Conservation (phyloP, 352 stramenopile species). For the Hyaloperonospora brassicae region DNA sequence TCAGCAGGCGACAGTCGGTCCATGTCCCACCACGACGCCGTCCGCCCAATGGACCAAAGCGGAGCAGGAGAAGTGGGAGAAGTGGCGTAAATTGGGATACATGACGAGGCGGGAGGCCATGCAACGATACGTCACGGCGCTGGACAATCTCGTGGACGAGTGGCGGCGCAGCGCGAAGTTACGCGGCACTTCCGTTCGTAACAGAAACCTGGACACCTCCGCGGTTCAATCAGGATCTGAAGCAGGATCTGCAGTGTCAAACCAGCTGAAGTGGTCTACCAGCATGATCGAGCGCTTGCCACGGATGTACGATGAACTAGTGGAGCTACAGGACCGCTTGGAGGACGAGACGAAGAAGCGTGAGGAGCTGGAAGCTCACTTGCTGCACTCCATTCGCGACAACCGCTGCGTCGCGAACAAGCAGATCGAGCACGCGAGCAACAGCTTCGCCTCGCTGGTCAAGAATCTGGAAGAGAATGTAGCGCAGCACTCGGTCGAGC, state of each 20-base stretch:
- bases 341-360: slow-evolving; percentile 66
- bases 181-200: slow-evolving; percentile 6
- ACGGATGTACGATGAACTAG: slow-evolving; percentile 58
- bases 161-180: slow-evolving; percentile 58
- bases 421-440: slow-evolving; percentile 49
- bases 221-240: slow-evolving; percentile 12
- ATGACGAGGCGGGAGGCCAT: slow-evolving; percentile 73
- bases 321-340: slow-evolving; percentile 53
- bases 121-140: slow-evolving; percentile 61
- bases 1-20: slow-evolving; percentile 61
- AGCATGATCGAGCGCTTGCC: slow-evolving; percentile 64
- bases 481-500: slow-evolving; percentile 49
- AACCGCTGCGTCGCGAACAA: slow-evolving; percentile 47
- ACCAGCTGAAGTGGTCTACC: slow-evolving; percentile 23
- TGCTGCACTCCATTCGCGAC: slow-evolving; percentile 56
- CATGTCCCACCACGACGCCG: slow-evolving; percentile 34
- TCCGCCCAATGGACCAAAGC: slow-evolving; percentile 38
- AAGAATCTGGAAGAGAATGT: slow-evolving; percentile 58
- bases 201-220: slow-evolving; percentile 12
- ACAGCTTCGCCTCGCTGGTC: slow-evolving; percentile 43
- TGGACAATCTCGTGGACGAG: slow-evolving; percentile 78
- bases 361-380: slow-evolving; percentile 54
- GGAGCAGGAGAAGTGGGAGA: slow-evolving; percentile 59
- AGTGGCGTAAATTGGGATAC: slow-evolving; percentile 58
- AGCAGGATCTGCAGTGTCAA: slow-evolving; percentile 10